These are phyloP conservation scores for Graphilbum fragrans DNA, from an alignment of 2,329 filamentous ascomycete genomes.

Conservation along the genomic window DNA sequence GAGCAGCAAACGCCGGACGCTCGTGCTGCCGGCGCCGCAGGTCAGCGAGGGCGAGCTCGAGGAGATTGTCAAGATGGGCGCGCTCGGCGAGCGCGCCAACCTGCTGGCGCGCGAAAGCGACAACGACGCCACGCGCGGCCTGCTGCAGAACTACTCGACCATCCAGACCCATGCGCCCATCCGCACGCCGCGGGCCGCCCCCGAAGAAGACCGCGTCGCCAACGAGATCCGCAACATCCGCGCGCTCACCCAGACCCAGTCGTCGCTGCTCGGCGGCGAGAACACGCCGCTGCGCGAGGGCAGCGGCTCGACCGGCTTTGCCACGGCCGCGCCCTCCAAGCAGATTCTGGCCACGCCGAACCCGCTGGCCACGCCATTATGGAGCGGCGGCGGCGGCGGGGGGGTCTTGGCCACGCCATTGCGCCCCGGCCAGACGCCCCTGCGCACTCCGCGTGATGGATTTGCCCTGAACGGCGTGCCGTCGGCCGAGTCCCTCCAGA, in stretches of 20 bases:
- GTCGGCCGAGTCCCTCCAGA: slow-evolving; percentile 29
- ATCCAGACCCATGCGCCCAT: slow-evolving; percentile 78
- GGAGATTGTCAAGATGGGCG: slow-evolving; percentile 97
- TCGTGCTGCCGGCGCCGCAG: slow-evolving; percentile 81
- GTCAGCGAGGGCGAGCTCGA: slow-evolving; percentile 88
- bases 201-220: slow-evolving; percentile 88
- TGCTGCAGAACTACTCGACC: slow-evolving; percentile 77
- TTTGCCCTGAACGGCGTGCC: slow-evolving; percentile 58
- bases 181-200: slow-evolving; percentile 78
- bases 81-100: slow-evolving; percentile 79
- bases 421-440: slow-evolving; percentile 55
- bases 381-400: slow-evolving; percentile 65
- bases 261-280: slow-evolving; percentile 83
- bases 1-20: slow-evolving; percentile 76
- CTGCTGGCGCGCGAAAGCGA: slow-evolving; percentile 64
- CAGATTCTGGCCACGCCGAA: slow-evolving; percentile 86
- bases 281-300: slow-evolving; percentile 84
- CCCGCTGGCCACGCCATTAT: slow-evolving; percentile 81
- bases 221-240: slow-evolving; percentile 94
- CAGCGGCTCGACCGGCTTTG: slow-evolving; percentile 72
- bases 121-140: slow-evolving; percentile 70
- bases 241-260: slow-evolving; percentile 85
- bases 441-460: slow-evolving; percentile 68
- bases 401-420: slow-evolving; percentile 9
- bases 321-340: slow-evolving; percentile 68